Percentiles rank a stretch among this genome's conserved stretches.
Conservation (phyloP, 2,329 filamentous ascomycete genomes). For the Calonectria fujianensis region DNA sequence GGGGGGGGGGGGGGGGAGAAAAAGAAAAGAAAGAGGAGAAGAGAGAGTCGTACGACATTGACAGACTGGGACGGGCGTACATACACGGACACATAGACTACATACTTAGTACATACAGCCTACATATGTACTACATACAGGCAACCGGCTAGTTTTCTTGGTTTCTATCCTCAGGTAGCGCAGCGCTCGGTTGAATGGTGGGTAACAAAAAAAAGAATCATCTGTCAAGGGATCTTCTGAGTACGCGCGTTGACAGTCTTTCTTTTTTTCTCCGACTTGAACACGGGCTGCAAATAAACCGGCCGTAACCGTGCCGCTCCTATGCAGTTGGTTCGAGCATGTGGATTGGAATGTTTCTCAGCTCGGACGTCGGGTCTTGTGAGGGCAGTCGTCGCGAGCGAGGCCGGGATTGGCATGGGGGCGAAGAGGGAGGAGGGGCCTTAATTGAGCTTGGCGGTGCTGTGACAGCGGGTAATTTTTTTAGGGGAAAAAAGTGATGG, state of each 20-base stretch:
- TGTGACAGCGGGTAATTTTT: conserved; percentile 13
- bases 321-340: not conserved
- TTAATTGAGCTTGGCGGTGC: conserved; percentile 3
- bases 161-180: not conserved
- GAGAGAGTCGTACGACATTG: conserved; percentile 26
- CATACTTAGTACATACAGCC: conserved; percentile 8
- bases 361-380: not conserved
- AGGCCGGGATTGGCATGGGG: conserved; percentile 1
- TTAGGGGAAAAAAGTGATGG: not conserved
- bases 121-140: conserved; percentile 6
- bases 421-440: not conserved
- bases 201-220: not conserved
- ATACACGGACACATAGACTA: not conserved
- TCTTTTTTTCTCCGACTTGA: not conserved
- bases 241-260: not conserved
- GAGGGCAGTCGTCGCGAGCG: not conserved
- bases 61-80: not conserved
- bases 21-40: conserved; percentile 8
- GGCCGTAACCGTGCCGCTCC: not conserved
- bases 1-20: too few relatives aligned
- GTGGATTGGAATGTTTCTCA: not conserved
- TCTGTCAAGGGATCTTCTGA: not conserved
- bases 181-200: not conserved
- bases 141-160: not conserved
- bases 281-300: not conserved